Base-by-base conservation (phyloP, 768 basidiomycete species). In the Pleurotus ostreatus region DNA sequence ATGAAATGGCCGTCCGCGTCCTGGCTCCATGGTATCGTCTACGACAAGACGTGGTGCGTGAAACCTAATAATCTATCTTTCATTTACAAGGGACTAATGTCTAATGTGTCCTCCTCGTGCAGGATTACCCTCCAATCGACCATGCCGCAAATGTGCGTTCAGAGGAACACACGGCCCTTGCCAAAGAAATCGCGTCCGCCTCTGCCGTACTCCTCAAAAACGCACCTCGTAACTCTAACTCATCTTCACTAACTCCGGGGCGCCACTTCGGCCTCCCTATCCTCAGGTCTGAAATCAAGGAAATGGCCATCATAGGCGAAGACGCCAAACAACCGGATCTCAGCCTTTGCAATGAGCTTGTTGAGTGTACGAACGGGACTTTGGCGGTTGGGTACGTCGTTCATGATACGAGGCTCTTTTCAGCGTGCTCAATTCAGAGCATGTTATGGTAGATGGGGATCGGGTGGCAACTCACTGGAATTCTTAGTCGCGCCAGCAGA, bases 131-230 rank as follows among this genome's bases (percentile, higher is more conserved):
- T 9, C 6, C n/a, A 44, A 44, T 20, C 41, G 13, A 44, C 20
- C 41, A n/a, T 57, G 67, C 88, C 16, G 81, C 20, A n/a, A 15
- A n/a, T 15, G 41, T 44, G 88, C 62, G 90, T 91, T 0, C 84
- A 88, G 83, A 67, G n/a, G 81, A 89, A 65, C 90, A 94, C 60
- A 77, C 72, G 60, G 72, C 77, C 61, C 63, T 90, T 37, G 86
- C 92, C 22, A 78, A 87, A 26, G 75, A 88, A 63, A 82, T 94
- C 47, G 91, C 86, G 15, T 79, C 85, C 0, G 85, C 88, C 0
- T 85, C 86, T 55, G 84, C 82, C 0, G 86, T 91, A 12, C 73
- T 94, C 25, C 71, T 94, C 59, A 92, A 92, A 44, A 34, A 48
- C n/a, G 47, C n/a, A 9, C 22, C 16, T 7, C n/a, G 6, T 23